Conservation (phyloP, 305 asterid genomes). For the Striga hermonthica region DNA sequence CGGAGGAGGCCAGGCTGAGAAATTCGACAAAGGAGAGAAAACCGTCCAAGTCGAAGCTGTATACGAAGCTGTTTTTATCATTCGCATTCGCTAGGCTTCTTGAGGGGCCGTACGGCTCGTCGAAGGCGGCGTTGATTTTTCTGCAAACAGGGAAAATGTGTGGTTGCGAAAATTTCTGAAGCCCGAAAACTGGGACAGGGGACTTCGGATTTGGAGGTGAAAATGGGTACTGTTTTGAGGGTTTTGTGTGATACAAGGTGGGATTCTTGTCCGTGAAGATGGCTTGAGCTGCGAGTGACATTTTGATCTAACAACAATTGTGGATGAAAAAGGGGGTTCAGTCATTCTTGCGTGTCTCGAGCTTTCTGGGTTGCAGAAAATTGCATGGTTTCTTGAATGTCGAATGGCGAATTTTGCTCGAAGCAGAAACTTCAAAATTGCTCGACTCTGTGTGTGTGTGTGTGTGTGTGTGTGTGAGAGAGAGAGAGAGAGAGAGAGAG, state of each 20-base stretch:
- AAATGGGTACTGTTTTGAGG: conserved; percentile 22
- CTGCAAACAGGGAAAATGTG: conserved; percentile 24
- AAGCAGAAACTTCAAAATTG: too few species aligned
- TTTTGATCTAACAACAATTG: conserved; percentile 7
- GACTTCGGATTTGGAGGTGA: conserved; percentile 31
- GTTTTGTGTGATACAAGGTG: conserved; percentile 14
- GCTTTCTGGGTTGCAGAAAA: background rate
- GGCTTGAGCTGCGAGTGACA: conserved; percentile 32
- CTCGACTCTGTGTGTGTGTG: too few species aligned
- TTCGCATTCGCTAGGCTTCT: conserved; percentile 22
- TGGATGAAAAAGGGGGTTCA: too few species aligned
- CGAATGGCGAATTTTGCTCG: too few species aligned
- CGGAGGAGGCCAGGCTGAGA: conserved; percentile 58
- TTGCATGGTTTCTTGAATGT: background rate
- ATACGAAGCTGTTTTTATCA: background rate
- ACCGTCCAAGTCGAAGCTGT: conserved; percentile 45
- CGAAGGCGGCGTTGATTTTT: conserved; percentile 35
- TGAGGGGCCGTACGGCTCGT: conserved; percentile 32
- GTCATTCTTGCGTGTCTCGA: background rate
- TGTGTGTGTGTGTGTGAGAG: too few species aligned
- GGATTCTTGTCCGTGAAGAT: conserved; percentile 33
- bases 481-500: too few species aligned
- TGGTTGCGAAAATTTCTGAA: conserved; percentile 4
- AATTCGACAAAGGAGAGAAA: conserved; percentile 60
- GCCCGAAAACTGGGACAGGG: conserved; percentile 28